Evolutionary conservation across 495 filamentous ascomycete species (phyloP), one percentile per base, ranked within the genome.

Genomic region (Astrothelium subdiscretum): DNA sequence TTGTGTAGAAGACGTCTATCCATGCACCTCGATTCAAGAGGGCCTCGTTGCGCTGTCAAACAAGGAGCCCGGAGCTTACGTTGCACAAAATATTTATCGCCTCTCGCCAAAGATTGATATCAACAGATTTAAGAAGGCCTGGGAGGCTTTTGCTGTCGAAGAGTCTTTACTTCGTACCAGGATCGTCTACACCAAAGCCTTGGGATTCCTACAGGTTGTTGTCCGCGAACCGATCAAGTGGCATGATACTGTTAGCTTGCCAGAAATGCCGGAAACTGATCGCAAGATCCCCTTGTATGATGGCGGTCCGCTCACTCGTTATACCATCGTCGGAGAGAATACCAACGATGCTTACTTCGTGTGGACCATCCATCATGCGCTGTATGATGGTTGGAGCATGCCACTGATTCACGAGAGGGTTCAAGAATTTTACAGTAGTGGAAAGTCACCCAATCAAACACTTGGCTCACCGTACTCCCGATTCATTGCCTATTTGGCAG

Each of bases 331-430:
- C 20, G 42, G 48, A 54, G 65, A 54, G 10, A 40, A 13, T 3
- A 15, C 57, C 1, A 59, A 60, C 59, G 51, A 61, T 12, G 52
- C 59, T 12, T 64, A 64, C 63, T 70, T 75, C 24, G 66, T 73
- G 6, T 70, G 71, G 51, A 81, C 77, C 15, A 77, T 81, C 4
- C 85, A 88, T 63, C 86, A 90, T 61, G 81, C 81, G 1, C 67
- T 89, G 1, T 90, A 88, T 62, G 86, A 89, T 59, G 85, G 85
- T 20, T 87, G 84, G 83, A 87, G 88, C 18, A 73, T 95, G 10
- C 75, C 79, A n/a, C 48, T 74, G 1, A 77, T 92, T 3, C 76
- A 91, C 2, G 65, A 75, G 1, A 59, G 40, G 20, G 26, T 70
- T 48, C 13, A 58, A 52, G 1, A 51, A 61, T 12, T 52, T 68